phyloP scores from a whole-genome alignment of 352 stramenopile species.

The Peronospora belbahrii region DNA sequence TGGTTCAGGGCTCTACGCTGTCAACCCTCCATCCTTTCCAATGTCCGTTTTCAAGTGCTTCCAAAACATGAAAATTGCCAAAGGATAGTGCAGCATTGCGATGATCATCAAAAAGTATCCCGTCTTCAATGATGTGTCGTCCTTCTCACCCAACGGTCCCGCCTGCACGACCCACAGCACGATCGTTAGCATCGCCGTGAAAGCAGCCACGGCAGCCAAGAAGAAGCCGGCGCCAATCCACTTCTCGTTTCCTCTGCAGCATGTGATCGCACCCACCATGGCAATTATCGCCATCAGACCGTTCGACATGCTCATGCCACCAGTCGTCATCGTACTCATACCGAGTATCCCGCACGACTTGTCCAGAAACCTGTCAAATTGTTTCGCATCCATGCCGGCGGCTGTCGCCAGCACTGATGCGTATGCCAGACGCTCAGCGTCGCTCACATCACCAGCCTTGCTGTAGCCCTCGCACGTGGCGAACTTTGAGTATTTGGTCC shows the following conservation, averaged over 20 bases:
- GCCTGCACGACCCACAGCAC: slow-evolving; percentile 44
- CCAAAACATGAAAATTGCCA: slow-evolving; percentile 27
- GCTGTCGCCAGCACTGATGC: slow-evolving; percentile 27
- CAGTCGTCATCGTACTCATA: slow-evolving; percentile 35
- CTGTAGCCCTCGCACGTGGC: slow-evolving; percentile 45
- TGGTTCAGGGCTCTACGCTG: slow-evolving; percentile 1
- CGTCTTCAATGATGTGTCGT: slow-evolving; percentile 45
- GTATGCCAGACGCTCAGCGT: slow-evolving; percentile 26
- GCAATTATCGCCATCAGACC: slow-evolving; percentile 41
- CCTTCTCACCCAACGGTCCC: slow-evolving; percentile 38
- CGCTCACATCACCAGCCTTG: slow-evolving; percentile 21
- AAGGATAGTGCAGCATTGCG: slow-evolving; percentile 45
- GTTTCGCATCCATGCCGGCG: slow-evolving; percentile 32
- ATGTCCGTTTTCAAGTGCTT: slow-evolving; percentile 16
- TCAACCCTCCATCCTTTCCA: slow-evolving; percentile 5
- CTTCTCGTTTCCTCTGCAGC: slow-evolving; percentile 18
- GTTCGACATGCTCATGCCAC: slow-evolving; percentile 28
- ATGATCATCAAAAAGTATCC: slow-evolving; percentile 59
- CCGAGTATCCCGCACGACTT: slow-evolving; percentile 44
- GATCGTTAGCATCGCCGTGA: slow-evolving; percentile 16
- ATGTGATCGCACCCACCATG: slow-evolving; percentile 50
- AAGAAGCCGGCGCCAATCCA: slow-evolving; percentile 17
- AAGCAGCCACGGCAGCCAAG: slow-evolving; percentile 6
- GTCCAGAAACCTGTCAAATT: slow-evolving; percentile 56
- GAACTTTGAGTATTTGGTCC: slow-evolving; percentile 37